Evolutionary conservation across 1,284 basidiomycete species (phyloP), one percentile per base, ranked within the genome.

Genomic region (Ceratobasidium papillatum): DNA sequence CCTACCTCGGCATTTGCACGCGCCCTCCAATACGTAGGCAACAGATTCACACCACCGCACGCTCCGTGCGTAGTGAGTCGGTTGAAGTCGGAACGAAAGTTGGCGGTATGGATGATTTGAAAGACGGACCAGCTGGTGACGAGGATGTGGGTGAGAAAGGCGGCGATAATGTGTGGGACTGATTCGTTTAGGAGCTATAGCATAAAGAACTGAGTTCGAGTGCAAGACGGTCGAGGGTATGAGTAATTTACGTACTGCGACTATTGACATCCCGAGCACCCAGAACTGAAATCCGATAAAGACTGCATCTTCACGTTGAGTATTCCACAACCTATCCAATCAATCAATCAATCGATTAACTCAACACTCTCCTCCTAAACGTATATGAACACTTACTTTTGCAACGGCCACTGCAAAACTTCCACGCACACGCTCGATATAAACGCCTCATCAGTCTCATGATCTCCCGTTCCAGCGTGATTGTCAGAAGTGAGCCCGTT

Each of bases 261-360:
- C 90, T 49, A 91, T 78, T 3, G 91, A 93, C 89, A 94, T 91
- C 45, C 90, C 91, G 27, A 94, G 83, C 0, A 93, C 88, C 92
- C 92, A 94, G 74, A 92, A 83, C 78, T 93, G 91, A 83, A 93
- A 94, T 11, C 86, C 85, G 63, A 93, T 89, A 80, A 93, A 93
- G 17, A 90, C 86, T 75, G 92, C 82, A 78, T 94, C 92, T 79
- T 93, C 91, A 30, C 92, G 89, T 79, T 91, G 88, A 25, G 91
- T 92, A 79, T 92, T 87, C 72, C 84, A 83, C 66, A 93, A 84
- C 38, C 91, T 93, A 76, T 25, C 76, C 74, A 30, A 30, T 25
- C 11, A 9, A 62, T 41, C 14, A 25, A 22, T 17, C 32, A 56
- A 22, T 64, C 3, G 0, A 19, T 52, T 41, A 52, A 22, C n/a